These are phyloP conservation scores for Diaporthe ampelina DNA, from an alignment of 2,329 filamentous ascomycete species.

Conservation along the genomic window DNA sequence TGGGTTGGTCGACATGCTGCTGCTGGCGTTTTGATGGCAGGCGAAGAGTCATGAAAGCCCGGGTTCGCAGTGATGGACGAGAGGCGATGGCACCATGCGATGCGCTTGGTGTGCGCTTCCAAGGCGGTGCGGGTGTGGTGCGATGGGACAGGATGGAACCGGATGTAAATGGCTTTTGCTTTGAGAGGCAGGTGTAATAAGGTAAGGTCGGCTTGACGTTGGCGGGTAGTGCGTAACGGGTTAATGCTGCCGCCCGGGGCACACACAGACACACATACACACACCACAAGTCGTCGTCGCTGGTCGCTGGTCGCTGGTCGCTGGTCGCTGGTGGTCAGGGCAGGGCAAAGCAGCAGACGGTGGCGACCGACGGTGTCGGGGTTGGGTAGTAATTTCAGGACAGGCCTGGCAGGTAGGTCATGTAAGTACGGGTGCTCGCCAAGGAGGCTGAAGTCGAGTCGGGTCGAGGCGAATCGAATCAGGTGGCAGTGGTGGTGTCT, in stretches of 20 bases:
- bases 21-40: conserved; percentile 18
- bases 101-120: conserved; percentile 9
- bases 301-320: too few relatives aligned
- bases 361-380: conserved; percentile 1
- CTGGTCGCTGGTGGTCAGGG: background rate
- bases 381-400: background rate
- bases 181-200: background rate
- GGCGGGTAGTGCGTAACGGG: background rate
- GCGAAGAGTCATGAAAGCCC: conserved; percentile 35
- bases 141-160: conserved; percentile 13
- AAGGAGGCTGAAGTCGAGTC: conserved; percentile 31
- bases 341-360: background rate
- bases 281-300: conserved; percentile 6
- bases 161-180: background rate
- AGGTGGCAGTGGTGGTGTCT: conserved; percentile 27
- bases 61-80: conserved; percentile 7
- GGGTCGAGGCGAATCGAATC: conserved; percentile 30
- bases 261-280: too few relatives aligned
- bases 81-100: conserved; percentile 28
- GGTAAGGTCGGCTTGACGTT: background rate
- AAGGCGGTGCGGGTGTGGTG: background rate
- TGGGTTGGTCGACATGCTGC: conserved; percentile 63
- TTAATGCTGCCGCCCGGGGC: conserved; percentile 2
- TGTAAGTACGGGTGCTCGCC: conserved; percentile 6
- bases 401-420: background rate